Percentiles rank a stretch among this genome's conserved stretches.
Evolutionary conservation across 1,284 basidiomycete genomes (phyloP).

Genomic region (Grifola frondosa): DNA sequence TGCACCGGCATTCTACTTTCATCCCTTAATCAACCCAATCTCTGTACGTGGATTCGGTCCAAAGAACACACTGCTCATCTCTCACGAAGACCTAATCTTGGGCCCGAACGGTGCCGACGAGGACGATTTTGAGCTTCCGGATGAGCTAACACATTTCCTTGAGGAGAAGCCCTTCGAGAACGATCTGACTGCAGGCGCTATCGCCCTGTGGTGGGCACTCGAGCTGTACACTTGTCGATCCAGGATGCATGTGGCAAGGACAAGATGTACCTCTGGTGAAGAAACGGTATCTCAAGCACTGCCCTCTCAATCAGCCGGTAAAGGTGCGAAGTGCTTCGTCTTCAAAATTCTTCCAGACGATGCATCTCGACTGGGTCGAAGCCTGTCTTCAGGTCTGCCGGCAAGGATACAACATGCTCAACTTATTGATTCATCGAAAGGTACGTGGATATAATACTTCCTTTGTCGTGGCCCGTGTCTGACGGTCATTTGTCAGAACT

Average conservation of each 20-base stretch:
- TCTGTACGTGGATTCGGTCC: conserved; percentile 81
- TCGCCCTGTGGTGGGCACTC: conserved; percentile 98
- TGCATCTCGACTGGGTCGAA: conserved; percentile 97
- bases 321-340: conserved; percentile 98
- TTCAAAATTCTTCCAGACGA: conserved; percentile 99
- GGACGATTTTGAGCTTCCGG: conserved; percentile 86
- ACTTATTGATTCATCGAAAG: conserved; percentile 97
- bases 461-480: conserved; percentile 1
- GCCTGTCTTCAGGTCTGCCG: conserved; percentile 97
- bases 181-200: conserved; percentile 92
- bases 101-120: conserved; percentile 81
- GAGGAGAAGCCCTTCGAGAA: conserved; percentile 80
- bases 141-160: conserved; percentile 81
- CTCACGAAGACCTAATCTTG: conserved; percentile 91
- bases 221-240: conserved; percentile 93
- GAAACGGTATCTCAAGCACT: conserved; percentile 97
- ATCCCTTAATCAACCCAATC: conserved; percentile 97
- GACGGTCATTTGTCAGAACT: conserved; percentile 53
- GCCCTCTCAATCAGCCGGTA: conserved; percentile 91
- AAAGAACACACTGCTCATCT: conserved; percentile 77
- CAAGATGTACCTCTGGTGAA: conserved; percentile 96
- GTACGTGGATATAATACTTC: conserved; percentile 35
- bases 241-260: conserved; percentile 86
- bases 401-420: conserved; percentile 99
- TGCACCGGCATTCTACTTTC: conserved; percentile 97